Evolutionary conservation across 768 basidiomycete genomes (phyloP).

Genomic region (Boletus rex-veris): DNA sequence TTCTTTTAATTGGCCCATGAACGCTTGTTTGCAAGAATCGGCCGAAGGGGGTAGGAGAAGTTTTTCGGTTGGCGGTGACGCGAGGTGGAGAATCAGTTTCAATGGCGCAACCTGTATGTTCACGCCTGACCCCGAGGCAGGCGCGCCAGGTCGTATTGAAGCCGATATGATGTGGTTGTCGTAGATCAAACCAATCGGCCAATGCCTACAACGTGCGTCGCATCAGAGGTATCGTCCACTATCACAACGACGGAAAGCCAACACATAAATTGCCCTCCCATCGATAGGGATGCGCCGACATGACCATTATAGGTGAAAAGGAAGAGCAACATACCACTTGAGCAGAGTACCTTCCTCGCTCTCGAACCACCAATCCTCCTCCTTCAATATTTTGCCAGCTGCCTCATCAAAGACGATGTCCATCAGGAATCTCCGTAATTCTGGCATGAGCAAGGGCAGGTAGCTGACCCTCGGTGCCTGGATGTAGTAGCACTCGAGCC

Average conservation of each 20-base stretch:
- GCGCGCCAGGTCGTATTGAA: conserved; percentile 43
- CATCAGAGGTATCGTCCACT: conserved; percentile 8
- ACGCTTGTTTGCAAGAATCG: conserved; percentile 89
- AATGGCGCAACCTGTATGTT: conserved; percentile 50
- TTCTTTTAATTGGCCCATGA: conserved; percentile 95
- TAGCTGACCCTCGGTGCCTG: conserved; percentile 92
- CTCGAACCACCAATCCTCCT: conserved; percentile 98
- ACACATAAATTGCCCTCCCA: background rate
- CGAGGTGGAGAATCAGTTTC: conserved; percentile 82
- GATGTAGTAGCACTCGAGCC: conserved; percentile 85
- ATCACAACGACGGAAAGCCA: background rate
- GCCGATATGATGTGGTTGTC: conserved; percentile 73
- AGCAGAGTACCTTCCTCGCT: conserved; percentile 76
- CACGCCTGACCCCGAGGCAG: conserved; percentile 39
- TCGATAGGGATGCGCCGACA: background rate
- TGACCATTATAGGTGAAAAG: background rate
- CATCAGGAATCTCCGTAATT: conserved; percentile 83
- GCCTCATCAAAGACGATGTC: conserved; percentile 91
- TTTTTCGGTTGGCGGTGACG: conserved; percentile 83
- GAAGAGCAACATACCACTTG: conserved; percentile 67
- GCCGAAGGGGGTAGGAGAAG: conserved; percentile 74
- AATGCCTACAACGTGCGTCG: conserved; percentile 68
- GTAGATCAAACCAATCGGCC: conserved; percentile 94
- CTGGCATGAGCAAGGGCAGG: conserved; percentile 85
- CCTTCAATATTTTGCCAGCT: conserved; percentile 68